Conservation (phyloP, 768 basidiomycete species). For the Lactifluus volemus region DNA sequence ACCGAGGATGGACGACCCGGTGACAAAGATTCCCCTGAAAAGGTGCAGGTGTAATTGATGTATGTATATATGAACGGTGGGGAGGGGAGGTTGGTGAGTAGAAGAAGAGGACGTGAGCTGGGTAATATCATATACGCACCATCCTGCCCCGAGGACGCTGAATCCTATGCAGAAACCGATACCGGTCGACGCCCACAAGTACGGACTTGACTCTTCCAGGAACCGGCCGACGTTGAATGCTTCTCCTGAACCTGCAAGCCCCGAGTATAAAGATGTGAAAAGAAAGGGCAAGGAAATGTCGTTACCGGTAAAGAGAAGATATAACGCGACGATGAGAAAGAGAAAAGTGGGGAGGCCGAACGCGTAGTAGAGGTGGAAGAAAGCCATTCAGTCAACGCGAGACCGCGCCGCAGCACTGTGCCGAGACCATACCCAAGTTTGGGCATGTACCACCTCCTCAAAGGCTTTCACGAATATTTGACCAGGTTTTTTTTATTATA, state of each 20-base stretch:
- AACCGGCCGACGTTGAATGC: conserved; percentile 92
- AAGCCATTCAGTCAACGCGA: conserved; percentile 24
- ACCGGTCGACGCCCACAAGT: conserved; percentile 85
- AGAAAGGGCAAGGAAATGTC: neutral
- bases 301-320: conserved; percentile 83
- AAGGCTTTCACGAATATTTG: conserved; percentile 83
- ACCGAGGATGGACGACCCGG: conserved; percentile 93
- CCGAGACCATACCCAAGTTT: too few species aligned
- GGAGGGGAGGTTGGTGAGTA: too few species aligned
- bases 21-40: conserved; percentile 92
- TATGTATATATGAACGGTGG: too few species aligned
- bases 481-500: conserved; percentile 46
- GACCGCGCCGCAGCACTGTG: conserved; percentile 1
- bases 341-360: conserved; percentile 65
- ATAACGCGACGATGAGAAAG: conserved; percentile 60
- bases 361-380: conserved; percentile 42
- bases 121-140: conserved; percentile 42
- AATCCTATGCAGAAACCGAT: conserved; percentile 90
- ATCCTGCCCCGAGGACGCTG: conserved; percentile 91
- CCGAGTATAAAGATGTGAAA: neutral
- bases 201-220: conserved; percentile 90
- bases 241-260: conserved; percentile 64
- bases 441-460: conserved; percentile 82
- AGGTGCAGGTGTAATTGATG: too few species aligned
- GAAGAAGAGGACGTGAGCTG: too few species aligned